Base-by-base conservation (phyloP, 148 eudicot species). In the Pouteria glomerata region DNA sequence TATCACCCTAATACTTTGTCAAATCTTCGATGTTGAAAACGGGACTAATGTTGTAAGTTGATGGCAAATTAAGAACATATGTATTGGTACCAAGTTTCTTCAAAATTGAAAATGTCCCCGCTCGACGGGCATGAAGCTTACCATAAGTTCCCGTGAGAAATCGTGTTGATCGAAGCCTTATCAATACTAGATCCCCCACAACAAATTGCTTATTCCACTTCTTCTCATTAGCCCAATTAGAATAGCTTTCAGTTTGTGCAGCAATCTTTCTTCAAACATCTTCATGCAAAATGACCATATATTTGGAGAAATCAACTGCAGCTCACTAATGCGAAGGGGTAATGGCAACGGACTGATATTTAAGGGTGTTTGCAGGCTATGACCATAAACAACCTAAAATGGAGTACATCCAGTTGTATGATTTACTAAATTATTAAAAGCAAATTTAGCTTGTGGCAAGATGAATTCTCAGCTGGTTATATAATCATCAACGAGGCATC, bases 381-480 rank as follows among this genome's bases (percentile, higher is more conserved):
- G 1, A 1, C 63, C 73, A 53, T 53, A 56, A 29, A 70, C 73
- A 33, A 70, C 44, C 30, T 70, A 42, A 56, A 37, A 72, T 0
- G 67, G 75, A 29, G 30, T 42, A 3, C 33, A 18, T n/a, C n/a
- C n/a, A n/a, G n/a, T n/a, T n/a, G n/a, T n/a, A n/a, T n/a, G n/a
- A n/a, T n/a, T n/a, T n/a, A 27, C 7, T 1, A 68, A 59, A 44
- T 33, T n/a, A 10, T 72, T 72, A 23, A 39, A 72, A 2, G 75
- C 75, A 47, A 72, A 72, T 26, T 72, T 68, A 13, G 58, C 58
- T 4, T 24, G 75, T 1, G 75, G 48, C 18, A 45, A 44, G 4
- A 14, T 19, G 5, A 69, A 35, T 19, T 69, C 72, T 61, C 72
- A 51, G 3, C 51, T 39, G 8, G n/a, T 16, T 1, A 24, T 1